Base-by-base conservation (phyloP, 2,329 filamentous ascomycete genomes). In the Huntiella abstrusa region DNA sequence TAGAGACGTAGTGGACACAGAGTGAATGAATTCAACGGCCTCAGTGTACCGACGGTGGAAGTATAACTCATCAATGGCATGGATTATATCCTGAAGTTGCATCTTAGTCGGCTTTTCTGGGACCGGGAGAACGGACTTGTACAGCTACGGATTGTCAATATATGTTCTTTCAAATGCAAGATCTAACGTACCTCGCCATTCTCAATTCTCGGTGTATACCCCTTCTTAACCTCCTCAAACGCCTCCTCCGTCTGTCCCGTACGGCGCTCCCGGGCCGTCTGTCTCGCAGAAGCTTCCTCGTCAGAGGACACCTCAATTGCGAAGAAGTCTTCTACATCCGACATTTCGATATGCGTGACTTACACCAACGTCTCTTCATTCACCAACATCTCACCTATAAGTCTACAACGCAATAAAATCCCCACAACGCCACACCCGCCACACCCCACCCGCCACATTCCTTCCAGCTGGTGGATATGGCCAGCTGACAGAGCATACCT, bases 61-160 rank as follows among this genome's bases (percentile, higher is more conserved):
- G 53, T 75, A 75, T 39, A 75, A 60, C 56, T 75, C 71, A 54
- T 75, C 71, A 5, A 70, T 66, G 0, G 71, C 71, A 53, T 75
- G 70, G 15, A 73, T 49, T 7, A 70, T 53, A n/a, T 68, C 63
- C 51, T 74, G 69, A 1, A 63, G 59, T 33, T 65, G 61, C 37
- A 63, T 63, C 53, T 74, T 75, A 32, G 61, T 58, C 3, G 63
- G 55, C 3, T 45, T 53, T 7, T 54, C 51, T 2, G 52, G 52
- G 8, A 70, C 52, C 0, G 70, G 69, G 2, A 71, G 52, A 5
- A 48, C 32, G 6, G 41, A 11, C 13, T 44, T 36, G 7, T 22
- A 35, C 12, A 48, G 40, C 46, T 48, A 16, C 5, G 2, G 3
- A 36, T 5, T 12, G 4, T 28, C 22, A 28, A 28, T 10, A 3